Percentiles rank a stretch among this genome's conserved stretches.
These are phyloP conservation scores for Colletotrichum sp. DNA, from an alignment of 2,329 filamentous ascomycete species.

Conservation along the genomic window DNA sequence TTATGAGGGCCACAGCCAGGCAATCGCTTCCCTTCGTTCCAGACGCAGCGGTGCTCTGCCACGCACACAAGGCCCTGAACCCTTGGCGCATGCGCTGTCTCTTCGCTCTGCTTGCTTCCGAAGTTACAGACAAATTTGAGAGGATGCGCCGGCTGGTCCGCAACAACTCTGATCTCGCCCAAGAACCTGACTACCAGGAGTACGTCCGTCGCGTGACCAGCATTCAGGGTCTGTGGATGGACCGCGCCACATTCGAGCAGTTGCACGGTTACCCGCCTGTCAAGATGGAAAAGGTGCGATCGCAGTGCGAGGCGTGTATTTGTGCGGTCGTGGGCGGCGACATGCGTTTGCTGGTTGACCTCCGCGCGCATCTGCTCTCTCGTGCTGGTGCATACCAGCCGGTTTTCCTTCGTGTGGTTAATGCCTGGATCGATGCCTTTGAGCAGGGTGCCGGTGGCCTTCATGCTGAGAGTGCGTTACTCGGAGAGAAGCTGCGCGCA, in stretches of 20 bases:
- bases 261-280: constrained; percentile 35
- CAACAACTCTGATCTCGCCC: background rate
- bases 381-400: constrained; percentile 36
- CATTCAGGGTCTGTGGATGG: constrained; percentile 44
- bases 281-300: constrained; percentile 29
- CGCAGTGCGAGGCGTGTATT: constrained; percentile 58
- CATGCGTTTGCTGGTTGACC: constrained; percentile 43
- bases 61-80: constrained; percentile 43
- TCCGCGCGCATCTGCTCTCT: constrained; percentile 47
- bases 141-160: constrained; percentile 28
- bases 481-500: constrained; percentile 1
- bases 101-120: constrained; percentile 45
- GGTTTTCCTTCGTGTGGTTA: constrained; percentile 42
- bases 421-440: constrained; percentile 47
- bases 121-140: constrained; percentile 39
- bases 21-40: constrained; percentile 26
- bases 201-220: constrained; percentile 35
- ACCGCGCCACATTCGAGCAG: constrained; percentile 33
- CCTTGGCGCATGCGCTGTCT: constrained; percentile 46
- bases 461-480: background rate
- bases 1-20: constrained; percentile 32
- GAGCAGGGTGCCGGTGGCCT: constrained; percentile 10
- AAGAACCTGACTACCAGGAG: background rate
- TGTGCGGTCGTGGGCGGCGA: constrained; percentile 52
- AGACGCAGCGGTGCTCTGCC: constrained; percentile 42